Evolutionary conservation across 805 yeast genomes (phyloP).

Genomic region (Lachancea nothofagi): DNA sequence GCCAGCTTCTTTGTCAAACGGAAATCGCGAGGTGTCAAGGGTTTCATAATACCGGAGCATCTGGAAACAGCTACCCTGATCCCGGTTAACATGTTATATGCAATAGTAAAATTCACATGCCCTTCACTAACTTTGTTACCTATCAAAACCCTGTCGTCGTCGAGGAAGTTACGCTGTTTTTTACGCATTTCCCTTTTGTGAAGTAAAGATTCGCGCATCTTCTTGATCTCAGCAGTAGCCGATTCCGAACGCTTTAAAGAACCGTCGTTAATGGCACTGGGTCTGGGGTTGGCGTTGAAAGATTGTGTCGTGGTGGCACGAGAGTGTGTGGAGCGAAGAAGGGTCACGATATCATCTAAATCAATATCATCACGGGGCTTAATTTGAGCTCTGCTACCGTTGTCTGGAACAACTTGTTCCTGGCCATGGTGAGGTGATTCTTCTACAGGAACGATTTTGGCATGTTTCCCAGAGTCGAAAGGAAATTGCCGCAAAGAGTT

Average conservation of each 20-base stretch:
- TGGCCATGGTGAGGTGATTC: constrained; percentile 4
- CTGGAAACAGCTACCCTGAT: constrained; percentile 92
- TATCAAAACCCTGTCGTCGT: constrained; percentile 52
- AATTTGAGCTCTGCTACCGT: neutral
- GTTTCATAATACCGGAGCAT: constrained; percentile 78
- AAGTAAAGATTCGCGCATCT: constrained; percentile 45
- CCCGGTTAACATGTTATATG: constrained; percentile 96
- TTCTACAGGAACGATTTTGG: constrained; percentile 30
- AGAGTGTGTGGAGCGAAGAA: constrained; percentile 3
- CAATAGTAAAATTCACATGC: constrained; percentile 87
- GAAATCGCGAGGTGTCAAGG: constrained; percentile 65
- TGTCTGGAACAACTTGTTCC: neutral
- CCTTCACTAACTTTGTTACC: constrained; percentile 88
- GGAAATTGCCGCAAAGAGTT: constrained; percentile 23
- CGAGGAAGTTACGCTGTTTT: constrained; percentile 38
- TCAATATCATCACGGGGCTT: neutral
- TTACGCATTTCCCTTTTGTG: constrained; percentile 40
- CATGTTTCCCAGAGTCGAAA: constrained; percentile 33
- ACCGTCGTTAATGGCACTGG: constrained; percentile 18
- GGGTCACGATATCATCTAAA: constrained; percentile 1
- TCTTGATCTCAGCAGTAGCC: constrained; percentile 41
- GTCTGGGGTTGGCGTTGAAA: constrained; percentile 12
- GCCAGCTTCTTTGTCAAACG: constrained; percentile 68
- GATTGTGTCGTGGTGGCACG: constrained; percentile 12
- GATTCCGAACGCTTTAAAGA: constrained; percentile 33